Evolutionary conservation across 768 basidiomycete species (phyloP).

Genomic region (Tephrocybe sp.): DNA sequence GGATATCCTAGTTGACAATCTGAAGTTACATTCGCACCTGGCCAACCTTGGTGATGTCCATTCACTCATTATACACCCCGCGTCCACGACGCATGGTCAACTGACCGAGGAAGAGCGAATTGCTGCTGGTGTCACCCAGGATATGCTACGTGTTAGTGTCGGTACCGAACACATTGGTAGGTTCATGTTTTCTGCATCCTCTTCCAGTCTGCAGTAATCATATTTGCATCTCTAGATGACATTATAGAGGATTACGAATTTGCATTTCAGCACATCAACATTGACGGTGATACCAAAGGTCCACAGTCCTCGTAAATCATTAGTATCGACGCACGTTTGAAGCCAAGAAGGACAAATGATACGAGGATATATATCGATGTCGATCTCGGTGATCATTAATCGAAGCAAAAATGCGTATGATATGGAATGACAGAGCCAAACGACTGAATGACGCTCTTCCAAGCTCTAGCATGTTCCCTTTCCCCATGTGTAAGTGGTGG

Average conservation of each 20-base stretch:
- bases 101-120: slow-evolving; percentile 45
- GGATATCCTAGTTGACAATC: slow-evolving; percentile 32
- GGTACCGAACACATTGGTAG: slow-evolving; percentile 14
- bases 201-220: too few relatives aligned
- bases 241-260: slow-evolving; percentile 15
- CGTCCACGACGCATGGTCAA: slow-evolving; percentile 60
- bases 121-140: slow-evolving; percentile 51
- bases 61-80: slow-evolving; percentile 60
- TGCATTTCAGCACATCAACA: slow-evolving; percentile 7
- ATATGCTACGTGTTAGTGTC: slow-evolving; percentile 52
- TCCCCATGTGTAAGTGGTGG: background rate
- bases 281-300: background rate
- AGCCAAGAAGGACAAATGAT: too few relatives aligned
- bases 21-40: slow-evolving; percentile 35
- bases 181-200: background rate
- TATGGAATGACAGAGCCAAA: background rate
- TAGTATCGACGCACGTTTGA: too few relatives aligned
- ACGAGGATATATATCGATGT: too few relatives aligned
- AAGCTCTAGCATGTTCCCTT: background rate
- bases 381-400: too few relatives aligned
- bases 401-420: too few relatives aligned
- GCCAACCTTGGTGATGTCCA: slow-evolving; percentile 49
- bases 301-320: too few relatives aligned
- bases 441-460: background rate
- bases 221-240: background rate